phyloP scores from a whole-genome alignment of 176 grass and related monocot genomes.

The Zea mays region DNA sequence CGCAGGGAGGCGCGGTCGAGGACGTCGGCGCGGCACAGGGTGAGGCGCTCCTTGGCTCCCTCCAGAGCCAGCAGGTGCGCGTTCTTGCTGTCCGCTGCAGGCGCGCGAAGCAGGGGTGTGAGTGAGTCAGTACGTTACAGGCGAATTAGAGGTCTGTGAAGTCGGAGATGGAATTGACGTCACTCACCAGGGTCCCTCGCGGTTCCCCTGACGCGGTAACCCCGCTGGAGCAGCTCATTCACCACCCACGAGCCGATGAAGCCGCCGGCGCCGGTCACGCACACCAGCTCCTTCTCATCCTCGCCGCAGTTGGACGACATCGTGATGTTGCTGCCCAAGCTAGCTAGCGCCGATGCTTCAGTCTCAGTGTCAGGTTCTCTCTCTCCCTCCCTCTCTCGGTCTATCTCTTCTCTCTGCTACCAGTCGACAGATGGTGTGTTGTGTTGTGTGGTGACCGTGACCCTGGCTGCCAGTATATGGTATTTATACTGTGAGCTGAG shows the following conservation, averaged over 20 bases:
- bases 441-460: background rate
- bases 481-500: background rate
- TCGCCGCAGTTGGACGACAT: background rate
- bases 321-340: background rate
- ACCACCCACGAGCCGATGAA: constrained; percentile 61
- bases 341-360: background rate
- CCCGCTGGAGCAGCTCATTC: constrained; percentile 44
- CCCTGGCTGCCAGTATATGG: background rate
- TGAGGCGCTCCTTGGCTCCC: constrained; percentile 37
- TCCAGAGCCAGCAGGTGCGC: constrained; percentile 28
- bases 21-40: constrained; percentile 53
- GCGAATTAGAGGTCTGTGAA: too few species aligned
- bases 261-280: constrained; percentile 50
- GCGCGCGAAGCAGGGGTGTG: too few species aligned
- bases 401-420: background rate
- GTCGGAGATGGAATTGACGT: too few species aligned
- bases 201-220: constrained; percentile 54
- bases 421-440: background rate
- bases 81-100: constrained; percentile 45
- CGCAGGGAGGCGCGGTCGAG: constrained; percentile 29
- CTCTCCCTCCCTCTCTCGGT: too few species aligned
- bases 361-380: too few species aligned
- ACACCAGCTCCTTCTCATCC: constrained; percentile 29
- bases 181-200: constrained; percentile 48
- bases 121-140: too few species aligned